phyloP scores from a whole-genome alignment of 140 eudicot genomes.

The Senecio squalidus region DNA sequence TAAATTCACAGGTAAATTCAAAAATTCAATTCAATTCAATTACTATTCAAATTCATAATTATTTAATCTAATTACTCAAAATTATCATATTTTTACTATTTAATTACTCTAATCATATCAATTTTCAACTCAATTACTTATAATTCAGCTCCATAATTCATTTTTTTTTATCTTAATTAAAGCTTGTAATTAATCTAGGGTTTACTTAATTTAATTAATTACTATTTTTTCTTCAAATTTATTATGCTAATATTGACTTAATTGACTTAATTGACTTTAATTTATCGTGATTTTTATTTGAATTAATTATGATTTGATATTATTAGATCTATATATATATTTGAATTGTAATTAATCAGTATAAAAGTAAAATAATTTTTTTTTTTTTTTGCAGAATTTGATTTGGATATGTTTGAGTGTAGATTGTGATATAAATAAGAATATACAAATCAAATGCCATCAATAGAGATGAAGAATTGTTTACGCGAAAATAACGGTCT shows the following conservation, averaged over 20 bases:
- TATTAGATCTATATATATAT: neutral
- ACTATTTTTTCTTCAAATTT: neutral
- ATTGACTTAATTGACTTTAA: neutral
- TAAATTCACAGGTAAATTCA: too few species aligned
- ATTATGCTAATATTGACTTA: neutral
- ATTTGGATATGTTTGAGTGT: conserved; percentile 33
- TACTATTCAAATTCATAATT: too few species aligned
- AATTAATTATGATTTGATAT: neutral
- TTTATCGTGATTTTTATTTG: neutral
- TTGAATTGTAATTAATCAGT: neutral
- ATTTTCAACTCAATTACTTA: neutral
- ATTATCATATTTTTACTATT: too few species aligned
- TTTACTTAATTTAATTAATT: neutral
- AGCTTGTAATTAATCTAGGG: neutral
- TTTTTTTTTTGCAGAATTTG: too few species aligned
- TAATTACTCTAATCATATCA: neutral
- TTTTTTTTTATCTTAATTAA: neutral
- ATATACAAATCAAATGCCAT: conserved; percentile 71
- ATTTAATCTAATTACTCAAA: too few species aligned
- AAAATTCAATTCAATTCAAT: too few species aligned
- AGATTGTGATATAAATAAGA: conserved; percentile 20
- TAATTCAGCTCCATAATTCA: neutral
- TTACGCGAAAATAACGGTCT: conserved; percentile 60
- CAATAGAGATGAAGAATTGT: conserved; percentile 76
- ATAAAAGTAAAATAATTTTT: too few species aligned